Conservation (phyloP, 352 stramenopile genomes). For the Phytophthora vignae region DNA sequence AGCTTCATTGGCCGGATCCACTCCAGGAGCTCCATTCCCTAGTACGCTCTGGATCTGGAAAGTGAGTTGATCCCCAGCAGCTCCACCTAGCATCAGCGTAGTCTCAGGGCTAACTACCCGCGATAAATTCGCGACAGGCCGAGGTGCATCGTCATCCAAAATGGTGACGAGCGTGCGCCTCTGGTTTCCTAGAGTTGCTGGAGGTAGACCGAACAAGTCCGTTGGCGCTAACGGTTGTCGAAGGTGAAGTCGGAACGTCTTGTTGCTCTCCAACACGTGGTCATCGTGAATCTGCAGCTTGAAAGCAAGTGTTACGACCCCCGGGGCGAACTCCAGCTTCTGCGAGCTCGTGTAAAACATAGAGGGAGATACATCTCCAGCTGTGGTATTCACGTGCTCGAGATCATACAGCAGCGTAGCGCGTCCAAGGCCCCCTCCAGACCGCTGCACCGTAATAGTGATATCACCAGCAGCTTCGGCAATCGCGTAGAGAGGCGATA, state of each 20-base stretch:
- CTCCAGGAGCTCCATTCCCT: slow-evolving; percentile 42
- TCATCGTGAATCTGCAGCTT: slow-evolving; percentile 94
- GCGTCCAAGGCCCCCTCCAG: slow-evolving; percentile 85
- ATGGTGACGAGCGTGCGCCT: slow-evolving; percentile 74
- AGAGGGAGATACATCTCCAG: slow-evolving; percentile 82
- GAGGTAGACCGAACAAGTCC: slow-evolving; percentile 22
- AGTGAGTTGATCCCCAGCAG: slow-evolving; percentile 48
- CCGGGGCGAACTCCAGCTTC: slow-evolving; percentile 79
- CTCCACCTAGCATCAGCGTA: slow-evolving; percentile 43
- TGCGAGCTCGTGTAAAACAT: slow-evolving; percentile 90
- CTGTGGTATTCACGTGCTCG: slow-evolving; percentile 80
- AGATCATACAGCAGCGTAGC: slow-evolving; percentile 86
- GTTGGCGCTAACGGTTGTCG: slow-evolving; percentile 38
- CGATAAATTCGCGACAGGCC: slow-evolving; percentile 51
- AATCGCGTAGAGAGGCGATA: slow-evolving; percentile 87
- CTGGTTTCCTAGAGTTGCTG: slow-evolving; percentile 65
- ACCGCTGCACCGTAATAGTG: slow-evolving; percentile 85
- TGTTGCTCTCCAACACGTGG: slow-evolving; percentile 67
- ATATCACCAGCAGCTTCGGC: slow-evolving; percentile 76
- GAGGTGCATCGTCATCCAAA: slow-evolving; percentile 62
- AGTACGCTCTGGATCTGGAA: slow-evolving; percentile 70
- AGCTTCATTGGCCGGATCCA: slow-evolving; percentile 20
- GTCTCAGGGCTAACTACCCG: slow-evolving; percentile 40
- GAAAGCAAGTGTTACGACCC: slow-evolving; percentile 89
- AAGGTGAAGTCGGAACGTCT: slow-evolving; percentile 73